These are phyloP conservation scores for Alternaria longipes DNA, from an alignment of 2,329 filamentous ascomycete genomes.

Conservation along the genomic window DNA sequence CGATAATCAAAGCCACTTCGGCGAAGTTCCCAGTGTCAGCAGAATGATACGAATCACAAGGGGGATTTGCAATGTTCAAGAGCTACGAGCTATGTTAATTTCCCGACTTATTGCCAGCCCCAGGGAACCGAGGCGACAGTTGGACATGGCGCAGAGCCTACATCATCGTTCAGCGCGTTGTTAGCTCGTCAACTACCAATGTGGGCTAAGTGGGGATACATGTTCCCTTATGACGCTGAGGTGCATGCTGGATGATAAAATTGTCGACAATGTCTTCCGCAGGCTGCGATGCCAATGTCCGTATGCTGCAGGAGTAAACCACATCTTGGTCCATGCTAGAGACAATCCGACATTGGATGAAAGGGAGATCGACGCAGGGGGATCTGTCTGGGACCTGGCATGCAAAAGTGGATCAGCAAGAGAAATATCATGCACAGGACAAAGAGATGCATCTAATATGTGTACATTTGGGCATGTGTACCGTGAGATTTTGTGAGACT, in stretches of 20 bases:
- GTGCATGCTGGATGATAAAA: neutral
- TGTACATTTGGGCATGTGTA: neutral
- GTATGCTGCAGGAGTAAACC: neutral
- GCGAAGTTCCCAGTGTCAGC: neutral
- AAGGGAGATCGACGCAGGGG: conserved; percentile 8
- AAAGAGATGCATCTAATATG: neutral
- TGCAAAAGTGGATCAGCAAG: neutral
- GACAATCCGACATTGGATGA: conserved; percentile 1
- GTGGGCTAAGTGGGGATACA: neutral
- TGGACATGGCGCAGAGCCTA: neutral
- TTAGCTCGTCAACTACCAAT: neutral
- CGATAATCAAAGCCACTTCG: neutral
- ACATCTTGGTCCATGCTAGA: neutral
- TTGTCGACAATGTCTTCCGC: neutral
- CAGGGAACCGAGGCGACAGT: neutral
- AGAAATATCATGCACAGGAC: neutral
- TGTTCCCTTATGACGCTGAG: neutral
- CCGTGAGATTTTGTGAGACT: neutral
- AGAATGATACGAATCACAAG: neutral
- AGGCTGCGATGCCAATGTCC: neutral
- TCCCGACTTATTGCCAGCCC: neutral
- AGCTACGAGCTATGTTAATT: neutral
- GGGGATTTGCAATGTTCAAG: neutral
- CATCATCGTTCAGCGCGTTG: conserved; percentile 1
- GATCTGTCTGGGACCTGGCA: conserved; percentile 1